Conservation (phyloP, 495 filamentous ascomycete genomes). For the Podospora anserina region DNA sequence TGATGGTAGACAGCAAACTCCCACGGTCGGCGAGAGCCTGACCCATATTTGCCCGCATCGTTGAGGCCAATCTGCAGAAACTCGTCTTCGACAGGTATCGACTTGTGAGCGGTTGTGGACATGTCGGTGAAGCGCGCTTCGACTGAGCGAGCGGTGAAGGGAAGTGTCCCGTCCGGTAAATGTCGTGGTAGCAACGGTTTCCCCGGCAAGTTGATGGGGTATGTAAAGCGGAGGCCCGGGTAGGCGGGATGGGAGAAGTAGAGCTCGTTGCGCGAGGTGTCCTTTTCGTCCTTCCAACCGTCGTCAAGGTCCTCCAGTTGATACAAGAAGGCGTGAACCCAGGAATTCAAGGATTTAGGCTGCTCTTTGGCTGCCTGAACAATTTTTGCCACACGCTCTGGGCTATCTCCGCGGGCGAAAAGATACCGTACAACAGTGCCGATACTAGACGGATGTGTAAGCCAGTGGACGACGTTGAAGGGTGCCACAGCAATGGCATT, state of each 20-base stretch:
- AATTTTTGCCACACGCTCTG: slow-evolving; percentile 5
- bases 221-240: slow-evolving; percentile 19
- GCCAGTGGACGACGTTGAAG: slow-evolving; percentile 13
- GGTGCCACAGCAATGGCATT: slow-evolving; percentile 14
- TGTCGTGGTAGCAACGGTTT: not conserved
- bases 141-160: slow-evolving; percentile 13
- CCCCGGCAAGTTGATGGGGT: slow-evolving; percentile 14
- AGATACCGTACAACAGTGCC: not conserved
- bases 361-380: not conserved
- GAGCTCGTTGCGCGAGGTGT: slow-evolving; percentile 19
- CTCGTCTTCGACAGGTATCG: not conserved
- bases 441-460: not conserved
- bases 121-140: slow-evolving; percentile 17
- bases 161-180: not conserved
- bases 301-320: not conserved
- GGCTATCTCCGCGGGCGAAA: not conserved
- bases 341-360: not conserved
- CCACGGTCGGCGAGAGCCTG: slow-evolving; percentile 10
- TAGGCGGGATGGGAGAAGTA: slow-evolving; percentile 17
- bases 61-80: slow-evolving; percentile 16
- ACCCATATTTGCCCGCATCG: not conserved
- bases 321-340: not conserved
- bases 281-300: slow-evolving; percentile 12
- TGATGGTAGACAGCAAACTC: slow-evolving; percentile 21
- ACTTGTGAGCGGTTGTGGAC: slow-evolving; percentile 7